Percentiles rank a stretch among this genome's conserved stretches.
phyloP scores from a whole-genome alignment of 345 rosid genomes.

The Eucalyptus pumila region DNA sequence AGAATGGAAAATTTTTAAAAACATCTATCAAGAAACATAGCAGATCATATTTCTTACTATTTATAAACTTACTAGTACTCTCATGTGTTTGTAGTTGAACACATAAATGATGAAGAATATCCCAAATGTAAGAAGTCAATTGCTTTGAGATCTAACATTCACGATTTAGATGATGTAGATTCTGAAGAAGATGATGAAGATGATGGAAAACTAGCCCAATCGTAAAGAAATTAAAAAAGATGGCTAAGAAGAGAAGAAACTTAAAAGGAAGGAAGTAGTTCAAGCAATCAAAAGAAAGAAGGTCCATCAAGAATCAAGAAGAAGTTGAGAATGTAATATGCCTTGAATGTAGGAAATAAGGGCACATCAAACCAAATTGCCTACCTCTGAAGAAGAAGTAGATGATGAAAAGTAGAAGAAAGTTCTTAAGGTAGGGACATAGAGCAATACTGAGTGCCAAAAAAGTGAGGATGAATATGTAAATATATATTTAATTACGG shows the following conservation, averaged over 20 bases:
- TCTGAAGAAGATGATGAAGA: neutral
- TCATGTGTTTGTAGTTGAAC: neutral
- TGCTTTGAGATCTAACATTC: neutral
- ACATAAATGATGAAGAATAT: neutral
- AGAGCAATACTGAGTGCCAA: neutral
- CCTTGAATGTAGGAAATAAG: neutral
- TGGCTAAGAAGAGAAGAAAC: neutral
- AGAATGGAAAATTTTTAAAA: neutral
- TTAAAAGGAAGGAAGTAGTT: neutral
- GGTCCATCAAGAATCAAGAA: neutral
- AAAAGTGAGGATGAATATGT: neutral
- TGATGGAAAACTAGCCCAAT: neutral
- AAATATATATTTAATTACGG: too few relatives aligned
- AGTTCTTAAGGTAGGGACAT: neutral
- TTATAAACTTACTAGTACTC: neutral
- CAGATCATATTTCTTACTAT: neutral
- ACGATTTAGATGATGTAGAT: neutral
- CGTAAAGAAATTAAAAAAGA: neutral
- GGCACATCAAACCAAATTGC: neutral
- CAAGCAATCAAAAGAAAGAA: neutral
- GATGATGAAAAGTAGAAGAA: neutral
- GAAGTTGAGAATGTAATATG: neutral
- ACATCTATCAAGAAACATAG: neutral
- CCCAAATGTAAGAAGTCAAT: neutral
- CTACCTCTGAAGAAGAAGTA: neutral